These are phyloP conservation scores for Evansstolkia leycettana DNA, from an alignment of 495 filamentous ascomycete species.

Conservation along the genomic window DNA sequence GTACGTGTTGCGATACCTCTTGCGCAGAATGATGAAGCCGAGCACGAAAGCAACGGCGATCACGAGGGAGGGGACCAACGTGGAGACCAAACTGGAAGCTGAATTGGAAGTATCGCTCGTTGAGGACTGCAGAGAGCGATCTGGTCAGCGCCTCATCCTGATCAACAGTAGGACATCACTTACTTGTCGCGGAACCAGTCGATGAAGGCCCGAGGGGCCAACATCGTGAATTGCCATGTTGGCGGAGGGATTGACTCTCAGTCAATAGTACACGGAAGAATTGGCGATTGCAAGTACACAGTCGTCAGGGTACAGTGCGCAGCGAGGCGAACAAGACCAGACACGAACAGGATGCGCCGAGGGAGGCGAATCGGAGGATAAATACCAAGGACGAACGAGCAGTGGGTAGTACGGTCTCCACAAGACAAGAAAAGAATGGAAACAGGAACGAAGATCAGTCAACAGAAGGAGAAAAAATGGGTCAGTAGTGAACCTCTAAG, in stretches of 20 bases:
- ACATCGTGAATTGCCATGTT: constrained; percentile 18
- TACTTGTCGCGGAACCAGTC: constrained; percentile 15
- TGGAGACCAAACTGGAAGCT: constrained; percentile 50
- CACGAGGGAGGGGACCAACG: constrained; percentile 57
- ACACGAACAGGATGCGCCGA: too few species aligned
- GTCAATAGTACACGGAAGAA: too few species aligned
- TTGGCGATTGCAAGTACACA: too few species aligned
- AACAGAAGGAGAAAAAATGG: too few species aligned
- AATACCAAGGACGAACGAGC: too few species aligned
- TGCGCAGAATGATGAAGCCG: constrained; percentile 68
- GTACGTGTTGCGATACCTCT: constrained; percentile 63
- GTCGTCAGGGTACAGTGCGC: too few species aligned
- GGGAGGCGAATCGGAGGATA: too few species aligned
- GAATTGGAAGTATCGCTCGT: constrained; percentile 27
- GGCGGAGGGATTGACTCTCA: neutral
- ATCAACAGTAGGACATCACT: constrained; percentile 2
- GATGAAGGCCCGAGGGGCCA: constrained; percentile 15
- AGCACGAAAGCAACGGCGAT: constrained; percentile 50
- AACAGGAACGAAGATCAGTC: too few species aligned
- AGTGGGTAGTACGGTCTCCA: too few species aligned
- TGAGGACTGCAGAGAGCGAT: neutral
- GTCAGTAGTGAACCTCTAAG: too few species aligned
- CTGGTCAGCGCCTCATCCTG: neutral
- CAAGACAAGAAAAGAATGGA: too few species aligned
- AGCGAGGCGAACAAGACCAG: too few species aligned